Evolutionary conservation across 257 asterid genomes (phyloP).

Genomic region (Nicotiana tomentosiformis): DNA sequence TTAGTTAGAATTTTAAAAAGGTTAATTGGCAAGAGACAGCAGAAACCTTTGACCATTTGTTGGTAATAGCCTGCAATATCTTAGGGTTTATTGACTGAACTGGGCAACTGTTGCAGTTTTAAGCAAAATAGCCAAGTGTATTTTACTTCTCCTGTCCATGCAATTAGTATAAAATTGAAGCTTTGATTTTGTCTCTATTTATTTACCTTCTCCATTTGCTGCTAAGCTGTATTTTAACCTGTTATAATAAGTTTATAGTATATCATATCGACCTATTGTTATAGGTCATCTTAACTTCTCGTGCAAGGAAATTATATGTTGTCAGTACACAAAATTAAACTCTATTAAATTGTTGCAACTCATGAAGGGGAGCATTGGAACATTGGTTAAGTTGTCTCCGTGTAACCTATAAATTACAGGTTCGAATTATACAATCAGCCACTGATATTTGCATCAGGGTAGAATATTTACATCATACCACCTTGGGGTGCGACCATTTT

Average conservation of each 20-base stretch:
- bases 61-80: not conserved
- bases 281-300: not conserved
- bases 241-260: not conserved
- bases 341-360: no score
- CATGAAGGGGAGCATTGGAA: no score
- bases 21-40: not conserved
- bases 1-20: constrained; percentile 2
- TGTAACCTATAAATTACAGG: no score
- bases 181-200: not conserved
- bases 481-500: no score
- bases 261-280: not conserved
- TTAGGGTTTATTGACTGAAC: not conserved
- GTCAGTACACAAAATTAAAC: no score
- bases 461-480: rapidly evolving
- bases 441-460: no score
- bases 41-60: no score
- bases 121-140: not conserved
- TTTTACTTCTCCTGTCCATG: not conserved
- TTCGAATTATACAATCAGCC: rapidly evolving
- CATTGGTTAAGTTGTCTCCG: no score
- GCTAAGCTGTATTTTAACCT: not conserved
- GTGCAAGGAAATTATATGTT: not conserved
- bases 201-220: not conserved
- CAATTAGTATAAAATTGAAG: not conserved
- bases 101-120: not conserved